Conservation (phyloP, 2,329 filamentous ascomycete species). For the Parascedosporium putredinis region DNA sequence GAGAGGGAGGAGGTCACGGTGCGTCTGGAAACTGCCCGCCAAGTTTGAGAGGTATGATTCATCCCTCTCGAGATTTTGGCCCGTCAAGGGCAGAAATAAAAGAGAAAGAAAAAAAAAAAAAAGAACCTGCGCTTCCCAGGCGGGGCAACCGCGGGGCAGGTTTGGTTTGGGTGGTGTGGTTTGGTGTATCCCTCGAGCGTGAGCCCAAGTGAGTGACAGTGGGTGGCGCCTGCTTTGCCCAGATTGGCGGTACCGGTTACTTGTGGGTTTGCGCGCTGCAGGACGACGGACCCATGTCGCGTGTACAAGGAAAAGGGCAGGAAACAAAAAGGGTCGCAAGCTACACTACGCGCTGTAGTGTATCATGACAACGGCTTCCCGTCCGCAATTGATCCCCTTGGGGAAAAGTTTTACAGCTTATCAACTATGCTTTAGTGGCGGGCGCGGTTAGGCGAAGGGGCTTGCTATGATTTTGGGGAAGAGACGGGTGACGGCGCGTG, state of each 20-base stretch:
- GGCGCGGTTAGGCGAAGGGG: too few relatives aligned
- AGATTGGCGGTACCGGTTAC: background rate
- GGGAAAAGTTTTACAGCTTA: background rate
- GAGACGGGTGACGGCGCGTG: too few relatives aligned
- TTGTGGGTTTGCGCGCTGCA: background rate
- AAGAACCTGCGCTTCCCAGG: background rate
- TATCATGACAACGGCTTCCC: too few relatives aligned
- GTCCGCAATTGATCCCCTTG: background rate
- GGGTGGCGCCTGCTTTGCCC: too few relatives aligned
- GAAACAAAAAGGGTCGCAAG: too few relatives aligned
- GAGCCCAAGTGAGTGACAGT: too few relatives aligned
- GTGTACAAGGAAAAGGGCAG: too few relatives aligned
- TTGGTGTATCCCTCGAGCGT: too few relatives aligned
- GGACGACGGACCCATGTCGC: background rate
- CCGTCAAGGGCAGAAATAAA: background rate
- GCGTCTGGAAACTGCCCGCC: background rate
- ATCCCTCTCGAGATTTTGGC: background rate
- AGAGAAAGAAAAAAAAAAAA: too few relatives aligned
- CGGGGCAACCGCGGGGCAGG: background rate
- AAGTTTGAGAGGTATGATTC: constrained; percentile 1
- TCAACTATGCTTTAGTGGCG: background rate
- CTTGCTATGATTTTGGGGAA: too few relatives aligned
- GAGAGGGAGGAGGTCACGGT: background rate
- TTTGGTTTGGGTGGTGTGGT: too few relatives aligned
- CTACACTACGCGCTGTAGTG: too few relatives aligned